These are phyloP conservation scores for Adansonia rubrostipa DNA, from an alignment of 441 rosid species.

Conservation along the genomic window DNA sequence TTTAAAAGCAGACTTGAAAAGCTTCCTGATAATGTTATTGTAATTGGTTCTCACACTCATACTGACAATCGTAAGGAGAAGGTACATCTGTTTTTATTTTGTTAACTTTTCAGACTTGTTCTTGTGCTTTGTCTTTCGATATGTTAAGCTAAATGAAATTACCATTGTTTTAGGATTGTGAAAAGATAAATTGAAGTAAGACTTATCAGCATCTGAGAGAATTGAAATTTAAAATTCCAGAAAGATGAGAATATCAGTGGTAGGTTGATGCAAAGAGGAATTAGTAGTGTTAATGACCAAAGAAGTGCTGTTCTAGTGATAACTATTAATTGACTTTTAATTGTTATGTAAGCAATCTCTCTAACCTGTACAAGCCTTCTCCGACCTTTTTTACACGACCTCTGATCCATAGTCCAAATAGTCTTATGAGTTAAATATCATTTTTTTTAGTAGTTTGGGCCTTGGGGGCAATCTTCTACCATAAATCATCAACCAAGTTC, in stretches of 20 bases:
- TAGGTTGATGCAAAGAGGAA: not conserved
- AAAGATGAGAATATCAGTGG: not conserved
- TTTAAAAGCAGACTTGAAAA: conserved; percentile 66
- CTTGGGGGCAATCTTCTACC: not conserved
- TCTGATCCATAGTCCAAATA: not conserved
- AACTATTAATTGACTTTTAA: not conserved
- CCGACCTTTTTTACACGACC: not conserved
- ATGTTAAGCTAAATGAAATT: not conserved
- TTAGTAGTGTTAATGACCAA: not conserved
- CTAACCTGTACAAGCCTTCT: not conserved
- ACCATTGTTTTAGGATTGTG: not conserved
- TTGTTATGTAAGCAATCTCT: not conserved
- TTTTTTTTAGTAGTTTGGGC: not conserved
- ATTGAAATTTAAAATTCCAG: conserved; percentile 3
- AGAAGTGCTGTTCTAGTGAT: not conserved
- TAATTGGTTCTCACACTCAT: conserved; percentile 72
- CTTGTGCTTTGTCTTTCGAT: conserved; percentile 1
- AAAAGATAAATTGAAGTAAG: not conserved
- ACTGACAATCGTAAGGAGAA: conserved; percentile 72
- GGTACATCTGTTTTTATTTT: conserved; percentile 40
- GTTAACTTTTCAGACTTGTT: not conserved
- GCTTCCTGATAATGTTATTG: conserved; percentile 70
- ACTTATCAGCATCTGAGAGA: not conserved
- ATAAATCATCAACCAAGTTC: not conserved
- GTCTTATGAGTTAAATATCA: not conserved